phyloP scores from a whole-genome alignment of 108 stramenopile species.

The Stephanodiscus minutulus region DNA sequence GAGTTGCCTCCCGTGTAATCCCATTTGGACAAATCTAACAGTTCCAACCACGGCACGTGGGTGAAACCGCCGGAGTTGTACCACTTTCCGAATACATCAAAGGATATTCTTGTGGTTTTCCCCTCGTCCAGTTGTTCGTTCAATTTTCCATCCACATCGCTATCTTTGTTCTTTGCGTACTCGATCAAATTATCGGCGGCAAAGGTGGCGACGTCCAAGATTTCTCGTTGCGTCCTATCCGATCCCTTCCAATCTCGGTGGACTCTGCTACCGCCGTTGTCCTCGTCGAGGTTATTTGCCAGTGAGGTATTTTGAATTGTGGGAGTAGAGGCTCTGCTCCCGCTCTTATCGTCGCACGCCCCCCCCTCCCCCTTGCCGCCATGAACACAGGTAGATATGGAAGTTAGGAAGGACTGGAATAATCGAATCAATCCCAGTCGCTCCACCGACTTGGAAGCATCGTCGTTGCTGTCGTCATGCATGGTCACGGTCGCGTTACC shows the following conservation, averaged over 20 bases:
- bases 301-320: conserved; percentile 54
- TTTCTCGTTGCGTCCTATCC: conserved; percentile 60
- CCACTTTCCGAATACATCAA: conserved; percentile 80
- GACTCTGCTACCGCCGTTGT: conserved; percentile 24
- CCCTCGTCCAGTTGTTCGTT: background rate
- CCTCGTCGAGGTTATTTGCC: conserved; percentile 26
- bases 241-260: conserved; percentile 47
- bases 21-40: conserved; percentile 83
- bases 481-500: background rate
- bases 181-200: conserved; percentile 70
- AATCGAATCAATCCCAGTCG: conserved; percentile 50
- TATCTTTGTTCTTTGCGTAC: conserved; percentile 37
- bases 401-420: conserved; percentile 67
- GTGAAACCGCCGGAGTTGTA: conserved; percentile 75
- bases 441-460: conserved; percentile 29
- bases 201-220: conserved; percentile 70
- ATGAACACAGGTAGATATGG: conserved; percentile 72
- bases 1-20: conserved; percentile 31
- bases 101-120: conserved; percentile 43
- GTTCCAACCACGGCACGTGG: conserved; percentile 85
- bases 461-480: conserved; percentile 18
- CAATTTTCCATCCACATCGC: background rate
- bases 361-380: conserved; percentile 9
- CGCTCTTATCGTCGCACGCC: conserved; percentile 5
- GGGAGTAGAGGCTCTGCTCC: conserved; percentile 47